phyloP scores from a whole-genome alignment of 2,329 filamentous ascomycete species.

The Claviceps paspali region DNA sequence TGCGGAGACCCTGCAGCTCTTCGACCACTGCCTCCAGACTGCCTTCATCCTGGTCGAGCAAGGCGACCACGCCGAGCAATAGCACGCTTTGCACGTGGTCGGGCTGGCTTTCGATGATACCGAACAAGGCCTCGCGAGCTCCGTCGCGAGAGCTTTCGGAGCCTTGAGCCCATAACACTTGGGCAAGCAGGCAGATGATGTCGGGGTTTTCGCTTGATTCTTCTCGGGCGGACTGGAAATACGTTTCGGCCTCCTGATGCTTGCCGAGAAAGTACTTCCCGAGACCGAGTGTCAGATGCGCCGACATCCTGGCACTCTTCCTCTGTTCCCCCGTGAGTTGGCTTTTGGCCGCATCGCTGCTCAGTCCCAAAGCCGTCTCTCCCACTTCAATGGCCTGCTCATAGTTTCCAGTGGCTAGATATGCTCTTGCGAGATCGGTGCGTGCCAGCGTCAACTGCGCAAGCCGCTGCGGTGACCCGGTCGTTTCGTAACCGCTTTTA shows the following conservation, averaged over 20 bases:
- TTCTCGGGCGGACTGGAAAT: slow-evolving; percentile 65
- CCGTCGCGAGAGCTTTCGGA: slow-evolving; percentile 57
- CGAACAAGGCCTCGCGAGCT: slow-evolving; percentile 67
- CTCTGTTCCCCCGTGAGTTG: slow-evolving; percentile 51
- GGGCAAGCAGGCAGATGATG: slow-evolving; percentile 71
- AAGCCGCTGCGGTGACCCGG: slow-evolving; percentile 61
- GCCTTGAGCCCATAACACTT: slow-evolving; percentile 87
- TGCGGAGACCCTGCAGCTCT: slow-evolving; percentile 60
- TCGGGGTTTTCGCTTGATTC: slow-evolving; percentile 68
- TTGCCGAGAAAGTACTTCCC: slow-evolving; percentile 58
- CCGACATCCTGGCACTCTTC: slow-evolving; percentile 60
- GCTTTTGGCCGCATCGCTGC: slow-evolving; percentile 52
- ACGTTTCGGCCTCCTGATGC: slow-evolving; percentile 55
- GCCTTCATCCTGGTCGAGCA: slow-evolving; percentile 66
- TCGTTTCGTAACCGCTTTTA: slow-evolving; percentile 71
- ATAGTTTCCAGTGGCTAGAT: slow-evolving; percentile 54
- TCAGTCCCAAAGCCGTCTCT: slow-evolving; percentile 65
- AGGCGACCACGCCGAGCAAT: slow-evolving; percentile 68
- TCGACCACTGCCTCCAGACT: slow-evolving; percentile 65
- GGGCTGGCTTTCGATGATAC: slow-evolving; percentile 57
- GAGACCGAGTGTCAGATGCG: slow-evolving; percentile 72
- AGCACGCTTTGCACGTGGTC: slow-evolving; percentile 67
- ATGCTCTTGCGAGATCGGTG: slow-evolving; percentile 71
- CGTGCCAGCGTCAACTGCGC: slow-evolving; percentile 69
- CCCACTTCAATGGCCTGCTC: slow-evolving; percentile 61